phyloP scores from a whole-genome alignment of 2,329 filamentous ascomycete genomes.

The Ophiocordyceps unilateralis region DNA sequence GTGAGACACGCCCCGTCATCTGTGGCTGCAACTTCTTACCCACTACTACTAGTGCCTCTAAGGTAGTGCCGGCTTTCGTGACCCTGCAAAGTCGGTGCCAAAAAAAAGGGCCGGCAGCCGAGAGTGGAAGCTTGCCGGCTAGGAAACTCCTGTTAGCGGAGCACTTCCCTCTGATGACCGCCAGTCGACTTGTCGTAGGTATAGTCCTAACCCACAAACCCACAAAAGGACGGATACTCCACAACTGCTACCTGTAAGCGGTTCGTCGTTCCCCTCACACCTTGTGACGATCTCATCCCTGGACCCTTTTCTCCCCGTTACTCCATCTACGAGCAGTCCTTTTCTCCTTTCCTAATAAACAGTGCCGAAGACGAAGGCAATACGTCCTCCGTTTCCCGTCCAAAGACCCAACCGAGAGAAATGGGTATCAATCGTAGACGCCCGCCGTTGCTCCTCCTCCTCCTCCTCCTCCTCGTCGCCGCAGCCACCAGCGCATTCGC shows the following conservation, averaged over 20 bases:
- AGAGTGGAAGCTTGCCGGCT: no score
- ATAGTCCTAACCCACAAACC: no score
- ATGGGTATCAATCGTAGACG: background rate
- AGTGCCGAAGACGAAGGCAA: background rate
- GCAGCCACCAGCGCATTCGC: conserved; percentile 20
- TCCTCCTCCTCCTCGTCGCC: conserved; percentile 5
- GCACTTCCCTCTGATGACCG: no score
- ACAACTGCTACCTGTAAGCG: background rate
- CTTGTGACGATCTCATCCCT: background rate
- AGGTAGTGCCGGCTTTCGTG: no score
- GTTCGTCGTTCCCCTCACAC: background rate
- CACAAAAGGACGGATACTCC: background rate
- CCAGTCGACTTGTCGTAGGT: no score
- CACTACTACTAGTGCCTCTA: no score
- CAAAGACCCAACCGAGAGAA: background rate
- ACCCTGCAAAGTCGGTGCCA: no score
- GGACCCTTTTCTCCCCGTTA: background rate
- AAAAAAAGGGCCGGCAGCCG: background rate
- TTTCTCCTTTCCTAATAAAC: no score
- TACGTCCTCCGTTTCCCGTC: background rate
- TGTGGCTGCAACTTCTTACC: no score
- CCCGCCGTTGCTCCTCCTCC: background rate
- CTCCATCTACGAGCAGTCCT: no score
- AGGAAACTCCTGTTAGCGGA: no score
- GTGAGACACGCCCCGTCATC: background rate